A percentile compares a stretch with the other conserved stretches of the same genome.
These are phyloP conservation scores for Capillidium rhysosporum DNA, from an alignment of 371 early-diverging fungal species.

Conservation along the genomic window DNA sequence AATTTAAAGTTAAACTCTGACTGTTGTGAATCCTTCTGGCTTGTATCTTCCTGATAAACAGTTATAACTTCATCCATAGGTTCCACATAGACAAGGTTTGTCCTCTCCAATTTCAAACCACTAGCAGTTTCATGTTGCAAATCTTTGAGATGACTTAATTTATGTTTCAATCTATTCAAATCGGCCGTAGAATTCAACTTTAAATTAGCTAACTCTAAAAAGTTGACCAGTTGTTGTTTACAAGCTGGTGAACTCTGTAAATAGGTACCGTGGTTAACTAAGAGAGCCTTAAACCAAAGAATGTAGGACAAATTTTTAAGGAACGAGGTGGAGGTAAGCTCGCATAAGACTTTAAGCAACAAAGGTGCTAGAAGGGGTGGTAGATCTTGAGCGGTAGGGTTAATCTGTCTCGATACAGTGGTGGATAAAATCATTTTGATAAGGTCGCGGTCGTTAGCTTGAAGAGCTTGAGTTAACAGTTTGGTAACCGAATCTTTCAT, in stretches of 20 bases:
- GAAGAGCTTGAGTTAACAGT: constrained; percentile 1
- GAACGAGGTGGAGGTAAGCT: neutral
- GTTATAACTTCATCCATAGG: no score
- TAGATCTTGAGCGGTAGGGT: neutral
- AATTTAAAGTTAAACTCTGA: no score
- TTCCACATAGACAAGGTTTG: no score
- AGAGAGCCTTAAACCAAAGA: neutral
- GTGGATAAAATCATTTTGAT: neutral
- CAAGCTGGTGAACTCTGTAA: neutral
- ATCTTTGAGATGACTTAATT: no score
- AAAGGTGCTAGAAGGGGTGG: neutral
- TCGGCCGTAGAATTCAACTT: no score
- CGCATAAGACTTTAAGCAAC: neutral
- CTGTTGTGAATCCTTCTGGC: no score
- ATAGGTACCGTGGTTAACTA: neutral
- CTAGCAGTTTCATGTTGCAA: no score
- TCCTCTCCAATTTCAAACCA: no score
- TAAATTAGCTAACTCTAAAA: no score
- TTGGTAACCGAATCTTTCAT: neutral
- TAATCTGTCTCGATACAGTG: neutral
- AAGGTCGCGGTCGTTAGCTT: constrained; percentile 2
- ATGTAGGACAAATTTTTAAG: neutral
- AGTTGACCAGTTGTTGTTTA: no score
- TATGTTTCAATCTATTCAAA: no score
- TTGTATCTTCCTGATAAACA: no score